phyloP scores from a whole-genome alignment of 495 filamentous ascomycete genomes.

The Penicillium bialowiezense region DNA sequence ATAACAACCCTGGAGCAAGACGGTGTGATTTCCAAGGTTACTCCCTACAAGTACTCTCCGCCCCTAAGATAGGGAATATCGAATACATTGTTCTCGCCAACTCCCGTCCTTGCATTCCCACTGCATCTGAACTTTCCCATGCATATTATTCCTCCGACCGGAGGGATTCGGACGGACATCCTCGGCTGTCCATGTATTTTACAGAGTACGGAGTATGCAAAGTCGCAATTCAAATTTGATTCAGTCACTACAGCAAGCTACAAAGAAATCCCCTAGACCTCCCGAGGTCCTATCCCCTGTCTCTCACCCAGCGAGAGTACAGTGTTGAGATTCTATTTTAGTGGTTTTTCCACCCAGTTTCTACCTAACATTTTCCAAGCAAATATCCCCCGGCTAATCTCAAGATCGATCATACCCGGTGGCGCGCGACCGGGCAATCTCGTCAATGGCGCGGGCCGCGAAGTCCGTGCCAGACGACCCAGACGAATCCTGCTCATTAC shows the following conservation, averaged over 20 bases:
- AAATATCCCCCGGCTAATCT: neutral
- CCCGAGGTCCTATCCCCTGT: neutral
- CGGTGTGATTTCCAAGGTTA: too few species aligned
- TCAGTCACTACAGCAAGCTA: neutral
- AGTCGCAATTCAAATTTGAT: neutral
- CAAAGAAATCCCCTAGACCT: neutral
- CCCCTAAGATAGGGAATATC: constrained; percentile 9
- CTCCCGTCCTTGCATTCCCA: constrained; percentile 17
- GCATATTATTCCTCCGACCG: constrained; percentile 12
- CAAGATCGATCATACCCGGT: constrained; percentile 26
- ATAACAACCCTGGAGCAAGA: too few species aligned
- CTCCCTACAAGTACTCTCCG: too few species aligned
- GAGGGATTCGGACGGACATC: constrained; percentile 14
- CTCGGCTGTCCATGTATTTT: constrained; percentile 4
- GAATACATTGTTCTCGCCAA: constrained; percentile 16
- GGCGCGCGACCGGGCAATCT: constrained; percentile 13
- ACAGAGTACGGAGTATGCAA: neutral
- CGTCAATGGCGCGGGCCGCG: constrained; percentile 29
- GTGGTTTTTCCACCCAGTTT: neutral
- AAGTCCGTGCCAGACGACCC: constrained; percentile 32
- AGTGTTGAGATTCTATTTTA: constrained; percentile 7
- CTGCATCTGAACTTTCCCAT: constrained; percentile 12
- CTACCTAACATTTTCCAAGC: neutral
- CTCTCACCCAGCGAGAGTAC: constrained; percentile 4
- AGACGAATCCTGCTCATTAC: constrained; percentile 26